Conservation (phyloP, 495 filamentous ascomycete genomes). For the Daldinia vernicosa region DNA sequence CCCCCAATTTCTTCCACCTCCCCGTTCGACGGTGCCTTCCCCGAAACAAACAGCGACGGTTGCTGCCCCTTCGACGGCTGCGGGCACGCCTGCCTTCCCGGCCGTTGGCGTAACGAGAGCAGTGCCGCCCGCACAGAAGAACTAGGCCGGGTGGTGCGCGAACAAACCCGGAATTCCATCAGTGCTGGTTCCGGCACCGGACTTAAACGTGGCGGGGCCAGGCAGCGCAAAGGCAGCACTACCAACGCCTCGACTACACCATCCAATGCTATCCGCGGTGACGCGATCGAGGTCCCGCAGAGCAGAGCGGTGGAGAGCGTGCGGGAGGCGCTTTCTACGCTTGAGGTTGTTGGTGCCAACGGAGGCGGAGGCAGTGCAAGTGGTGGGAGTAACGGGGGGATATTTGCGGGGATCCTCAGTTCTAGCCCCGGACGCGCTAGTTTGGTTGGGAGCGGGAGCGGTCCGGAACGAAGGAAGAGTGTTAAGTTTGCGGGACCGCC, state of each 20-base stretch:
- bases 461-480: conserved; percentile 60
- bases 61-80: conserved; percentile 78
- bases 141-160: conserved; percentile 52
- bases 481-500: conserved; percentile 59
- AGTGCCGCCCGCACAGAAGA: conserved; percentile 52
- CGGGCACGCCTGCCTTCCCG: conserved; percentile 75
- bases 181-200: conserved; percentile 16
- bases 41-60: conserved; percentile 64
- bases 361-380: conserved; percentile 27
- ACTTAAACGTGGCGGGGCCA: conserved; percentile 9
- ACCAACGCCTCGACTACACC: conserved; percentile 4
- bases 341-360: conserved; percentile 5
- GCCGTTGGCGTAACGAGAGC: conserved; percentile 63
- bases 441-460: conserved; percentile 39
- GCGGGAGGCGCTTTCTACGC: conserved; percentile 51
- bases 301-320: conserved; percentile 64
- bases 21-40: conserved; percentile 52
- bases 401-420: conserved; percentile 50
- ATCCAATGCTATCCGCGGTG: conserved; percentile 36
- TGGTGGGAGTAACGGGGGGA: conserved; percentile 9
- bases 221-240: conserved; percentile 37
- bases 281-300: conserved; percentile 56
- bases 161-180: conserved; percentile 49
- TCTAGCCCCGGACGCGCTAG: conserved; percentile 52
- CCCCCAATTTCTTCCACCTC: conserved; percentile 8